phyloP scores from a whole-genome alignment of 208 protist species.

The Trypanosoma congolense region DNA sequence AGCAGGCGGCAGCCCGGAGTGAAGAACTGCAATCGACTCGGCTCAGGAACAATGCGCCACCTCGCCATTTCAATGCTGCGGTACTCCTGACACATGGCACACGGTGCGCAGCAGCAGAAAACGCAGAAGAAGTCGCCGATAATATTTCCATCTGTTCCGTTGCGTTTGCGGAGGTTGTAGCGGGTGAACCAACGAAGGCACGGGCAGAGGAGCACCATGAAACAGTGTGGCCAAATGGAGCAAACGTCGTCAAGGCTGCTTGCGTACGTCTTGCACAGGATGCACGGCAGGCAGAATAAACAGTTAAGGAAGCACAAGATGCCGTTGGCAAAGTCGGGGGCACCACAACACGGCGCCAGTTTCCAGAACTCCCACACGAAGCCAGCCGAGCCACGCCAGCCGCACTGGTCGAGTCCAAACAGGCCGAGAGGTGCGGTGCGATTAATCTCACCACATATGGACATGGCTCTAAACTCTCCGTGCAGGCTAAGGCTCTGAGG shows the following conservation, averaged over 20 bases:
- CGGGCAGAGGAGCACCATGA: slow-evolving; percentile 60
- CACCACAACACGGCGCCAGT: slow-evolving; percentile 60
- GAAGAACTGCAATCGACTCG: slow-evolving; percentile 28
- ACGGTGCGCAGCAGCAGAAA: slow-evolving; percentile 50
- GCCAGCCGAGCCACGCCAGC: slow-evolving; percentile 58
- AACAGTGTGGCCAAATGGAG: slow-evolving; percentile 62
- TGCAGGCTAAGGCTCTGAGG: background rate
- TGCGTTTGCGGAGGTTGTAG: slow-evolving; percentile 81
- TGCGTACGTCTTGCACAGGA: slow-evolving; percentile 65
- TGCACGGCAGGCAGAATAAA: slow-evolving; percentile 39
- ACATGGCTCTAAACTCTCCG: background rate
- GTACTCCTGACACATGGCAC: slow-evolving; percentile 73
- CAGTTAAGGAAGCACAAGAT: slow-evolving; percentile 60
- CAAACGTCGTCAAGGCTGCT: slow-evolving; percentile 58
- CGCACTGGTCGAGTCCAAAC: slow-evolving; percentile 56
- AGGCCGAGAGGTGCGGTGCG: slow-evolving; percentile 41
- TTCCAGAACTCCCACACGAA: slow-evolving; percentile 76
- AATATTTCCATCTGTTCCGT: slow-evolving; percentile 64
- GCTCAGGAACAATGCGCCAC: slow-evolving; percentile 63
- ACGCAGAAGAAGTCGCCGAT: slow-evolving; percentile 70
- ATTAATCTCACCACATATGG: slow-evolving; percentile 27
- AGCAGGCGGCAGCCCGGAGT: slow-evolving; percentile 61
- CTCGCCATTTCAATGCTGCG: slow-evolving; percentile 42
- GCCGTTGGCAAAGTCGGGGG: slow-evolving; percentile 35
- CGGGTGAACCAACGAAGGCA: slow-evolving; percentile 65